phyloP scores from a whole-genome alignment of 164 flowering plant genomes.

The Piper betle region DNA sequence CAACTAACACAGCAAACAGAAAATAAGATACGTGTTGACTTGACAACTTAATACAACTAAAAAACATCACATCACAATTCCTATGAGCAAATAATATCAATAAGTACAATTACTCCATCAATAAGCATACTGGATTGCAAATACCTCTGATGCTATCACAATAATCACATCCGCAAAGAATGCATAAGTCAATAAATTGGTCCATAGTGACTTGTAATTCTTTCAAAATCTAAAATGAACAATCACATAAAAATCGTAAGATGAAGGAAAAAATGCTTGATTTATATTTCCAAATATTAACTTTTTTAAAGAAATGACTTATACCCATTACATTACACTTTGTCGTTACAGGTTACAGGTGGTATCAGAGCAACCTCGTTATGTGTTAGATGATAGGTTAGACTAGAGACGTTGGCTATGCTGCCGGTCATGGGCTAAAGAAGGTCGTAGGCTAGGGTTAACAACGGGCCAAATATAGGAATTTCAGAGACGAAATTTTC shows the following conservation, averaged over 20 bases:
- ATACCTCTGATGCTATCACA: conserved; percentile 94
- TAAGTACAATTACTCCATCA: not conserved
- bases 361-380: too few species aligned
- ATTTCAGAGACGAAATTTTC: too few species aligned
- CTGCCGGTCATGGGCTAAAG: too few species aligned
- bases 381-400: too few species aligned
- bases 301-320: conserved; percentile 50
- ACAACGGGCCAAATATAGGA: too few species aligned
- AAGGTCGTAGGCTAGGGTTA: too few species aligned
- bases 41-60: too few species aligned
- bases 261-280: not conserved
- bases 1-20: not conserved
- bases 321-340: too few species aligned
- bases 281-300: too few species aligned
- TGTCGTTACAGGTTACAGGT: too few species aligned
- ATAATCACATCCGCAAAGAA: conserved; percentile 95
- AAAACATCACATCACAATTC: not conserved
- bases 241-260: not conserved
- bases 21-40: too few species aligned
- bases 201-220: conserved; percentile 85
- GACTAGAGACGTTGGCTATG: too few species aligned
- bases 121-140: not conserved
- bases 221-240: conserved; percentile 62
- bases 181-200: conserved; percentile 93
- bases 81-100: not conserved